These are phyloP conservation scores for Phytophthora boehmeriae DNA, from an alignment of 352 stramenopile genomes.

Conservation along the genomic window DNA sequence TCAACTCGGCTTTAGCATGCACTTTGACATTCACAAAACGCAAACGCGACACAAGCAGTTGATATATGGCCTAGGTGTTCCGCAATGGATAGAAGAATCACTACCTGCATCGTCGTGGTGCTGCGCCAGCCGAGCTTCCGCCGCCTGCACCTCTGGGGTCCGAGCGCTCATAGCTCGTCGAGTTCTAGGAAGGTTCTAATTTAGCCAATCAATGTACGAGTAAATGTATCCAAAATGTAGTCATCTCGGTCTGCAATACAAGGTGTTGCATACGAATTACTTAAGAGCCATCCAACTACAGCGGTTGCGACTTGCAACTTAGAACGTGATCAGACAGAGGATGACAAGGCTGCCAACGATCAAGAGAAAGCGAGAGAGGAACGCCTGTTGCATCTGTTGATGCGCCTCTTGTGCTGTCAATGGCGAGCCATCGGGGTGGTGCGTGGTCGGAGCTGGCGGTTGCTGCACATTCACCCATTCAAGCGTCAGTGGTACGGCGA, in stretches of 20 bases:
- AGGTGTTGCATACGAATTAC: no score
- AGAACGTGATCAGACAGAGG: slow-evolving; percentile 75
- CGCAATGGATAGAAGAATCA: neutral
- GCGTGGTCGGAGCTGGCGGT: slow-evolving; percentile 38
- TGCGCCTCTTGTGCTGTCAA: slow-evolving; percentile 54
- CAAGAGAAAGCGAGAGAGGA: slow-evolving; percentile 74
- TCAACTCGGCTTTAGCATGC: slow-evolving; percentile 38
- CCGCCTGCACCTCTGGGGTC: slow-evolving; percentile 34
- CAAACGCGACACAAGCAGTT: no score
- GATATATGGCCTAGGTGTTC: neutral
- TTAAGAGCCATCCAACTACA: slow-evolving; percentile 4
- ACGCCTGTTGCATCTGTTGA: slow-evolving; percentile 76
- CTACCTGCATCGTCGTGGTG: slow-evolving; percentile 40
- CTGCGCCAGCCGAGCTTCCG: slow-evolving; percentile 35
- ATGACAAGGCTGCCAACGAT: slow-evolving; percentile 76
- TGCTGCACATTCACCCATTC: slow-evolving; percentile 30
- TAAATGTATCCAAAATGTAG: neutral
- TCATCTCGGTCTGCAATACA: no score
- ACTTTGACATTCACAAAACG: neutral
- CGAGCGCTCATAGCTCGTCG: slow-evolving; percentile 15
- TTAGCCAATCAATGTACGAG: neutral
- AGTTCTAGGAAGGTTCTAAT: neutral
- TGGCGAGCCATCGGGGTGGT: slow-evolving; percentile 49
- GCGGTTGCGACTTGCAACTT: slow-evolving; percentile 11
- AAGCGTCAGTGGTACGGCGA: neutral